Base-by-base conservation (phyloP, 768 basidiomycete genomes). In the Leccinellum albellum region DNA sequence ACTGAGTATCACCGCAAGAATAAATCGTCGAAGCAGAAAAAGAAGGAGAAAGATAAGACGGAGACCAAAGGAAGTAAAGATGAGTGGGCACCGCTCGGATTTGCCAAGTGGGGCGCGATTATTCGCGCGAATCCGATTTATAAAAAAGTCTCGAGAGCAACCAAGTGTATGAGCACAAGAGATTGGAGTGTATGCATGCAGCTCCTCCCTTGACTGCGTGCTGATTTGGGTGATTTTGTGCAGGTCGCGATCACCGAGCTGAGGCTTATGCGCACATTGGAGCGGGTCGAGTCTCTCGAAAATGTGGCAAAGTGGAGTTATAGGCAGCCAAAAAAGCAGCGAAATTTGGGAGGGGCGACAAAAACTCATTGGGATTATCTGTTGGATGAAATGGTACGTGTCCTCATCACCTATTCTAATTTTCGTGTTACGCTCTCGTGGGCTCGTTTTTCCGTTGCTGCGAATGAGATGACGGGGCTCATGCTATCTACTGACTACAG, bases 331-430 rank as follows among this genome's bases (percentile, higher is more conserved):
- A 98, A 96, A 74, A 96, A 94, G 72, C 91, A 95, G 66, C 80
- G 90, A 57, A 88, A 85, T 28, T 79, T 94, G 17, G 85, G 87
- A 21, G 85, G 86, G 1, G 63, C 87, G 50, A 76, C 78, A 3
- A 97, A 95, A 74, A 84, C 88, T 1, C 94, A 98, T 66, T 95
- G 93, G 93, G 97, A 98, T 69, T 90, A 94, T 72, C 78, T 99
- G 32, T 74, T 99, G 71, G 96, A 98, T 59, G 97, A 99, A 73
- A 94, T 98, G 94, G 93, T 91, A 54, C 63, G 82, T 75, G 20
- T 28, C 40, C 17, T 44, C 31, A 5, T 64, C 46, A 9, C 29
- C 13, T 61, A 45, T 46, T 50, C 23, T 14, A 28, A 26, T 49
- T 10, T 6, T 3, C 6, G 13, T 45, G 20, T 55, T 23, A 48